Percentiles rank a stretch among this genome's conserved stretches.
These are phyloP conservation scores for Ulmus americana DNA, from an alignment of 331 rosid genomes.

Conservation along the genomic window DNA sequence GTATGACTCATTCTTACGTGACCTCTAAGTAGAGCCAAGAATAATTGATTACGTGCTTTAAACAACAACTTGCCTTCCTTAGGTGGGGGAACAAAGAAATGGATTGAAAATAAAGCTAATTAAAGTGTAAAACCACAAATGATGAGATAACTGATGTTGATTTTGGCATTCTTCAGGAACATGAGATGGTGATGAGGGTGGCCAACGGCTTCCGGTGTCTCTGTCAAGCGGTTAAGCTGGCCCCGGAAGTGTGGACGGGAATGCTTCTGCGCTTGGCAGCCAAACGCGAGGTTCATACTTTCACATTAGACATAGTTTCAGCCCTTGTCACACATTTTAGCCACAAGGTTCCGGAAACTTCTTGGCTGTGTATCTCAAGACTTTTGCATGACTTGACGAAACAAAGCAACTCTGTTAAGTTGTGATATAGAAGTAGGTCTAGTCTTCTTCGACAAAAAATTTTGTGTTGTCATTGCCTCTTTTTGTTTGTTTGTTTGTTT, in stretches of 20 bases:
- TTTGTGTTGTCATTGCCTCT: neutral
- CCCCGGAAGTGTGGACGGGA: constrained; percentile 73
- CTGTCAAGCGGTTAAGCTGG: constrained; percentile 58
- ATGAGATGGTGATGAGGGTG: constrained; percentile 43
- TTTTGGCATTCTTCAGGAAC: constrained; percentile 36
- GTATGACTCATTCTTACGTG: too few relatives aligned
- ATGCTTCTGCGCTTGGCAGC: constrained; percentile 70
- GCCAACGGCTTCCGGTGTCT: constrained; percentile 53
- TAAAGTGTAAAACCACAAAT: neutral
- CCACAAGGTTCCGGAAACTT: constrained; percentile 44
- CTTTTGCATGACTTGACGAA: constrained; percentile 47
- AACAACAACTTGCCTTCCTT: too few relatives aligned
- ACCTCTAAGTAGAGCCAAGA: too few relatives aligned
- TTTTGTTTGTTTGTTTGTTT: neutral
- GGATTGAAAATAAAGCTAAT: neutral
- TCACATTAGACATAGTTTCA: constrained; percentile 56
- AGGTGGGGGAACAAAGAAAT: neutral
- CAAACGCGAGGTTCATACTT: constrained; percentile 70
- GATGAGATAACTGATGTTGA: neutral
- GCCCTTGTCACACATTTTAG: constrained; percentile 47
- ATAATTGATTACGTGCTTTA: too few relatives aligned
- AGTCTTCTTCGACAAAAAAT: neutral
- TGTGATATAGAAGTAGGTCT: neutral
- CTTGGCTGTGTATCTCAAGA: constrained; percentile 58
- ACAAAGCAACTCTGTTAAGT: constrained; percentile 12